Base-by-base conservation (phyloP, 768 basidiomycete genomes). In the Kockovaella imperatae region DNA sequence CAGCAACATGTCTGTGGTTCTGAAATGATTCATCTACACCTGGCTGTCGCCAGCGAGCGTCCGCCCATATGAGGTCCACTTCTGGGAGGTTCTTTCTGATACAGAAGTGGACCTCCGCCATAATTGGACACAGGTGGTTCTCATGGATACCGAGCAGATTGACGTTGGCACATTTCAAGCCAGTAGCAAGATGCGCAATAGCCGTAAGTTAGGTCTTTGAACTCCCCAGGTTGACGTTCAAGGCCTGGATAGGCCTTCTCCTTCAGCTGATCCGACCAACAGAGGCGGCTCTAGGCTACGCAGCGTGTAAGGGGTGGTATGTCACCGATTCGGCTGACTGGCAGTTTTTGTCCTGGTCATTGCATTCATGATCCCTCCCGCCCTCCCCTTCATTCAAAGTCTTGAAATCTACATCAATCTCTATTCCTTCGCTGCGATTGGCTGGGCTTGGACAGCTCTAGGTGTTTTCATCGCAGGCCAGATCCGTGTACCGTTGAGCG, bases 361-460 rank as follows among this genome's bases (percentile, higher is more conserved):
- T 3, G 60, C 62, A 5, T 67, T 68, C 45, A 65, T 70, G 29
- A 38, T 62, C 20, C 68, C 68, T 11, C 65, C 68, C 0, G 43
- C 20, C 30, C 60, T 56, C 35, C 61, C 68, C 15, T 55, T 67
- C 29, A 44, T 67, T 4, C 66, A 70, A 42, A 57, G 50, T 11
- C 35, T 67, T 14, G 68, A 70, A 41, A 48, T 57, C 18, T 68
- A 57, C 21, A 32, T 59, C 26, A 65, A 62, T 40, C 48, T 70
- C 14, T 63, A 57, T 43, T 62, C 64, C 47, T 70, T 64, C 42
- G 54, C 59, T 39, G 60, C 44, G 1, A 23, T 65, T 1, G 49
- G 62, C 2, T 70, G 68, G 68, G 67, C 57, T 5, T 70, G 68
- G 68, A 61, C 60, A 28, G 48, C 50, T 43, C 47, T 70, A 3